Conservation (phyloP, 345 rosid species). For the Eucalyptus regnans region DNA sequence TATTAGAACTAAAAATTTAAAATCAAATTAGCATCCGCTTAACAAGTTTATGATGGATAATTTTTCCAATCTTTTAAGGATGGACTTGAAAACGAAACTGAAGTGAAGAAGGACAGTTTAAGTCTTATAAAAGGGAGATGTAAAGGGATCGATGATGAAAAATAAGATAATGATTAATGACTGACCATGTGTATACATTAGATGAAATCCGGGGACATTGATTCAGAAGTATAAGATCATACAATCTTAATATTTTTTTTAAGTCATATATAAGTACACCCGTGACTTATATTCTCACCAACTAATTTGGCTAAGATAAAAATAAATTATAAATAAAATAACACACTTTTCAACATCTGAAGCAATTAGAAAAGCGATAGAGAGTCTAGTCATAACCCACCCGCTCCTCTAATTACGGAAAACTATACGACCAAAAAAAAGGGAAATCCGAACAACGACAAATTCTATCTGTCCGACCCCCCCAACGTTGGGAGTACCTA, state of each 20-base stretch:
- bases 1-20: background rate
- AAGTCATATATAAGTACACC: background rate
- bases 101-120: background rate
- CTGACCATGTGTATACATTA: background rate
- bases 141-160: background rate
- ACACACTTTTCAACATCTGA: background rate
- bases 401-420: background rate
- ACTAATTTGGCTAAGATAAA: background rate
- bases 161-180: background rate
- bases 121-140: background rate
- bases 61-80: background rate
- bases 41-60: background rate
- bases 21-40: background rate
- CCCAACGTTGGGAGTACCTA: background rate
- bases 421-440: too few relatives aligned
- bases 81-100: background rate
- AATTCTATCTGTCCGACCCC: background rate
- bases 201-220: background rate
- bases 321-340: background rate
- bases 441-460: background rate
- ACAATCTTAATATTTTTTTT: background rate
- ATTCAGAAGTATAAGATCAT: background rate
- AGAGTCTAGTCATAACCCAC: background rate
- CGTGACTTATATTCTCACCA: background rate
- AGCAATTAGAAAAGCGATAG: background rate